Evolutionary conservation across 1,284 basidiomycete genomes (phyloP).

Genomic region (Xerocomus amazonicus): DNA sequence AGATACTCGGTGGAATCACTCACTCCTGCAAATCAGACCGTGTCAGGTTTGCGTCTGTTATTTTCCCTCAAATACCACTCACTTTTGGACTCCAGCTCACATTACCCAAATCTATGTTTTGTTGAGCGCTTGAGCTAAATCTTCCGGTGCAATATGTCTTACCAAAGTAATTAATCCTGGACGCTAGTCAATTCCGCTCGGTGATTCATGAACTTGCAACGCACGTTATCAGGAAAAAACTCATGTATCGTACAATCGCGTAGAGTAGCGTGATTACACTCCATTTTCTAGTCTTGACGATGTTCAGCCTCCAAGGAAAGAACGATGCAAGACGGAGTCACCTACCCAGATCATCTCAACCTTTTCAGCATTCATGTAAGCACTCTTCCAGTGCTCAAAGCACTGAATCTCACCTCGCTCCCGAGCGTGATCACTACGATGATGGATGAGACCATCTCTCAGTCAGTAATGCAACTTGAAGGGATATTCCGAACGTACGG

Average conservation of each 20-base stretch:
- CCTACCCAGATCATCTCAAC: conserved; percentile 20
- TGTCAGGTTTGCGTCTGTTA: neutral
- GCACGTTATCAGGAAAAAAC: conserved; percentile 13
- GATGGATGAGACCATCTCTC: neutral
- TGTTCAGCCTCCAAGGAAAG: neutral
- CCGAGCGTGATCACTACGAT: conserved; percentile 12
- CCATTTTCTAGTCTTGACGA: conserved; percentile 14
- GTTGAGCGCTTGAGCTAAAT: conserved; percentile 2
- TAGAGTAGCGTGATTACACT: conserved; percentile 19
- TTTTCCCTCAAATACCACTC: neutral
- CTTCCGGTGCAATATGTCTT: neutral
- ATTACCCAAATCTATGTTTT: conserved; percentile 4
- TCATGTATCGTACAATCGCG: conserved; percentile 20
- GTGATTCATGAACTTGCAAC: neutral
- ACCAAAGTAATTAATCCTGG: conserved; percentile 12
- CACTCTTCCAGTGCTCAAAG: no score
- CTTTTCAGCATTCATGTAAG: conserved; percentile 4
- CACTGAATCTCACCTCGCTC: conserved; percentile 8
- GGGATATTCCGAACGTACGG: conserved; percentile 6
- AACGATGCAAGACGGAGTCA: neutral
- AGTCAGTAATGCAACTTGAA: neutral
- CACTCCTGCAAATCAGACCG: conserved; percentile 10
- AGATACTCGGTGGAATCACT: neutral
- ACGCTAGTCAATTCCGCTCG: neutral
- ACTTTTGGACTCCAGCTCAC: conserved; percentile 11